Percentiles rank a stretch among this genome's conserved stretches.
Evolutionary conservation across 208 protist species (phyloP).

Genomic region (Crithidia sp.): DNA sequence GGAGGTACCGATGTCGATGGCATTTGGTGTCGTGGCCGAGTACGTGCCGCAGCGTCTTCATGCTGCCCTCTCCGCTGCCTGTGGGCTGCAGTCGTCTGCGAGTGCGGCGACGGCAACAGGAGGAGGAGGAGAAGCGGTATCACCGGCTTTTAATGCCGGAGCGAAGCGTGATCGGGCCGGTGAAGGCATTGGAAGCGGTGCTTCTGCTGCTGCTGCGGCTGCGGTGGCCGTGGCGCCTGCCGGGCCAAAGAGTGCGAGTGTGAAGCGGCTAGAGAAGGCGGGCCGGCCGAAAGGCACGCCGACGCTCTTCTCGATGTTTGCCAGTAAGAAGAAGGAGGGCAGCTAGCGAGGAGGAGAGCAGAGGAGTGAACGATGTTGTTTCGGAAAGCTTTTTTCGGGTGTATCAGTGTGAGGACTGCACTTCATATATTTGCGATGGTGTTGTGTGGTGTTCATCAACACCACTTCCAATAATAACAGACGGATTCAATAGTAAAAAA

Average conservation of each 20-base stretch:
- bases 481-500: too few relatives aligned
- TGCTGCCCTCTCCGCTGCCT: conserved; percentile 34
- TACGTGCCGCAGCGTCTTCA: conserved; percentile 62
- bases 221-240: background rate
- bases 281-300: conserved; percentile 59
- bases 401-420: too few relatives aligned
- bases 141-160: background rate
- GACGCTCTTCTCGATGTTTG: conserved; percentile 69
- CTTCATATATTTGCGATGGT: too few relatives aligned
- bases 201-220: background rate
- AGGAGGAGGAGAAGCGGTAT: too few relatives aligned
- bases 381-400: too few relatives aligned
- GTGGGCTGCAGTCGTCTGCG: conserved; percentile 21
- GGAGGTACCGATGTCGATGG: conserved; percentile 47
- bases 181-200: background rate
- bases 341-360: background rate
- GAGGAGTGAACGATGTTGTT: background rate
- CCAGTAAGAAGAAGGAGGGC: conserved; percentile 33
- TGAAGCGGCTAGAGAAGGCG: conserved; percentile 63
- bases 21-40: conserved; percentile 65
- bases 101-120: too few relatives aligned
- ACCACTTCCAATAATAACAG: too few relatives aligned
- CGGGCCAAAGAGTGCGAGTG: conserved; percentile 47
- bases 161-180: conserved; percentile 12
- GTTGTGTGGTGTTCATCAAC: too few relatives aligned